Conservation (phyloP, 371 early-diverging fungal genomes). For the Mortierella sp. region DNA sequence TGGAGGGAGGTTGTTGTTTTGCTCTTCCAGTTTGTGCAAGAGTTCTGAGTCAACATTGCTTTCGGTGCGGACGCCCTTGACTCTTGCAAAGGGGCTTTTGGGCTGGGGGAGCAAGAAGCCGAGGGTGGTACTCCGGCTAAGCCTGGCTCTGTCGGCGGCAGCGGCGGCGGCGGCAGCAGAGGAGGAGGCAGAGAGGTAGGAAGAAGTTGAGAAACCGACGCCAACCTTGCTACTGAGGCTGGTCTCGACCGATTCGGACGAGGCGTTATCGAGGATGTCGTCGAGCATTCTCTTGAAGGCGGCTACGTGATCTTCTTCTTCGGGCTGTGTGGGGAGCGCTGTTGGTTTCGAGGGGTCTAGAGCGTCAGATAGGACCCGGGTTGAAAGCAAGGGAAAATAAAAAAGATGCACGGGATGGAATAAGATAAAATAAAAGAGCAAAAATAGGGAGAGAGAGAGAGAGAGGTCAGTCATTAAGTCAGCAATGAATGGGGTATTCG, state of each 20-base stretch:
- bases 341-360: constrained; percentile 23
- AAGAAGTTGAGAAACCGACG: constrained; percentile 16
- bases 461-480: constrained; percentile 6
- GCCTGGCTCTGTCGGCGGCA: constrained; percentile 37
- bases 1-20: constrained; percentile 50
- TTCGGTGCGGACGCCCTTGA: constrained; percentile 27
- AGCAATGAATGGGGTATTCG: not conserved
- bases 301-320: constrained; percentile 42
- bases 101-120: constrained; percentile 53
- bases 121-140: constrained; percentile 40
- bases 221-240: constrained; percentile 12
- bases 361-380: constrained; percentile 3
- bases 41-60: constrained; percentile 43
- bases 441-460: not conserved
- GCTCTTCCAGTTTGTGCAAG: constrained; percentile 55
- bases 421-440: not conserved
- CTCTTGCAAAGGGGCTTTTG: constrained; percentile 38
- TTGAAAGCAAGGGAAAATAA: not conserved
- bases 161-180: constrained; percentile 21
- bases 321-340: constrained; percentile 12
- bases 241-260: constrained; percentile 42
- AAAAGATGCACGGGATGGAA: not conserved
- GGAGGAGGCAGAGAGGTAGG: constrained; percentile 26
- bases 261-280: constrained; percentile 51
- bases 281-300: constrained; percentile 53